Conservation (phyloP, 2,329 filamentous ascomycete genomes). For the Lachnellula arida region DNA sequence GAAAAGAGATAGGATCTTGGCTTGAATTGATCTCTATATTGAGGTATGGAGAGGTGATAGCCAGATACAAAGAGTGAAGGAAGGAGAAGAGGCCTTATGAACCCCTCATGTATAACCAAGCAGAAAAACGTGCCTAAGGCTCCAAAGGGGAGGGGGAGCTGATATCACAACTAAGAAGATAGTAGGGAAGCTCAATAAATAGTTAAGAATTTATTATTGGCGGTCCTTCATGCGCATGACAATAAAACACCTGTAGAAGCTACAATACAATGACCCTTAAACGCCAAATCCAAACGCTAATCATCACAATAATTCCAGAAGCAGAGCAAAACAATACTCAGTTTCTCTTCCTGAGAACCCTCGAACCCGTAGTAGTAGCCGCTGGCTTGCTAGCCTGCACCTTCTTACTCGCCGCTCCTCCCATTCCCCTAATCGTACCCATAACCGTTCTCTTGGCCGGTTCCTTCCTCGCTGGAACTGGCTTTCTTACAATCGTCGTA, state of each 20-base stretch:
- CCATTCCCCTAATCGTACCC: slow-evolving; percentile 48
- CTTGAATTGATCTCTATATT: too few species aligned
- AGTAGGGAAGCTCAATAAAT: background rate
- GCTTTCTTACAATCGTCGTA: slow-evolving; percentile 60
- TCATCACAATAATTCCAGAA: background rate
- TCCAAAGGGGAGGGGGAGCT: too few species aligned
- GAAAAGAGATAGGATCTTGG: too few species aligned
- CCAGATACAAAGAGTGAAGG: too few species aligned
- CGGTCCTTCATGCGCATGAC: too few species aligned
- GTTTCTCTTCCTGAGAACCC: slow-evolving; percentile 32
- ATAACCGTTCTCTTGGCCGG: slow-evolving; percentile 49
- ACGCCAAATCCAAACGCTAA: background rate
- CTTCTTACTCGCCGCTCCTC: slow-evolving; percentile 46
- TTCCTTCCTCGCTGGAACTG: slow-evolving; percentile 36
- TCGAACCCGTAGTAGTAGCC: slow-evolving; percentile 28
- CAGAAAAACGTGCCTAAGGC: too few species aligned
- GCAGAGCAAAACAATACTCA: slow-evolving; percentile 8
- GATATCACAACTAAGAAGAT: too few species aligned
- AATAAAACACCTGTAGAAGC: too few species aligned
- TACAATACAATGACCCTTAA: too few species aligned
- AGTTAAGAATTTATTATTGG: background rate
- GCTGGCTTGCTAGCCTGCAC: slow-evolving; percentile 39
- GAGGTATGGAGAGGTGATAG: too few species aligned
- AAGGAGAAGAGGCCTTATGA: too few species aligned
- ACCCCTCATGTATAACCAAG: too few species aligned